These are phyloP conservation scores for Trichoderma guizhouense DNA, from an alignment of 2,329 filamentous ascomycete genomes.

Conservation along the genomic window DNA sequence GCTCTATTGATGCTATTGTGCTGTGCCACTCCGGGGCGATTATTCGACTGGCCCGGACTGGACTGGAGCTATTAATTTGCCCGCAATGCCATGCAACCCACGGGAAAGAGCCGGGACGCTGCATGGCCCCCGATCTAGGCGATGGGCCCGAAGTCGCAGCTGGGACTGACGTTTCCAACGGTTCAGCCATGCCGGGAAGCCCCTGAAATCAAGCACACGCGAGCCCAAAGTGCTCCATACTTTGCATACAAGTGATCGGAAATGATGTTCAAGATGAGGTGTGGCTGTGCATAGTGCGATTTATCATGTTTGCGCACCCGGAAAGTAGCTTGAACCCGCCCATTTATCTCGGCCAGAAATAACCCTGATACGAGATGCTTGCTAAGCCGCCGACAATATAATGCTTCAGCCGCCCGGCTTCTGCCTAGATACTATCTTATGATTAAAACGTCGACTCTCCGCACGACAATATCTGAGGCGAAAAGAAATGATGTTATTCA, in stretches of 20 bases:
- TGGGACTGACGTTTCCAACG: neutral
- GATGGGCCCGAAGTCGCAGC: neutral
- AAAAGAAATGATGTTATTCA: too few species aligned
- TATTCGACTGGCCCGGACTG: neutral
- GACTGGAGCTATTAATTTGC: neutral
- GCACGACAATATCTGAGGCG: too few species aligned
- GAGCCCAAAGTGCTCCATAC: neutral
- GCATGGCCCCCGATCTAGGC: neutral
- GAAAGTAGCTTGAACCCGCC: neutral
- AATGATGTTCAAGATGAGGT: neutral
- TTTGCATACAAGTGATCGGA: neutral
- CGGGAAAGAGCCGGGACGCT: slow-evolving; percentile 17
- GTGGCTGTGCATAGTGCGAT: neutral
- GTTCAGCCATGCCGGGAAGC: neutral
- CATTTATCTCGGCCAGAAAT: neutral
- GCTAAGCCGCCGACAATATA: neutral
- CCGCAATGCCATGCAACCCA: neutral
- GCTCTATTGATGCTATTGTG: neutral
- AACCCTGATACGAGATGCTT: neutral
- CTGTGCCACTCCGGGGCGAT: neutral
- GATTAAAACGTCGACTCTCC: too few species aligned
- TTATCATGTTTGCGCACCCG: neutral
- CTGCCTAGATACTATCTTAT: neutral
- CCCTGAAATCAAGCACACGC: neutral
- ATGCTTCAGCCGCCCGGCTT: neutral